Conservation (phyloP, 2,329 filamentous ascomycete species). For the Lachnellula suecica region DNA sequence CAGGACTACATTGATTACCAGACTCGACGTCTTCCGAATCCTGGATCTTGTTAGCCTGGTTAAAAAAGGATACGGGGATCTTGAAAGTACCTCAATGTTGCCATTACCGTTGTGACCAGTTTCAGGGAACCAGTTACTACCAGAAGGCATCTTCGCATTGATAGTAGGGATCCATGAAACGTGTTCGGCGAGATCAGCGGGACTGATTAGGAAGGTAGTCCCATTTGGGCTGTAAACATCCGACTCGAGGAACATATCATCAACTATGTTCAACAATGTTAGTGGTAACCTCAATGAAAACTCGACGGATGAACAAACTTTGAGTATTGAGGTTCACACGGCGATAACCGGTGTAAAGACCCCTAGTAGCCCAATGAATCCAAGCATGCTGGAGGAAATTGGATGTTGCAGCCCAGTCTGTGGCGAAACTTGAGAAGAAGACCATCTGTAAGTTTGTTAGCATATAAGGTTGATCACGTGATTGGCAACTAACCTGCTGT, state of each 20-base stretch:
- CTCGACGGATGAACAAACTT: conserved; percentile 12
- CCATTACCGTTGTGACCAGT: conserved; percentile 57
- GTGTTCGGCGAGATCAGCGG: conserved; percentile 47
- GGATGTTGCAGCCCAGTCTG: conserved; percentile 46
- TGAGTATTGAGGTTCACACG: conserved; percentile 26
- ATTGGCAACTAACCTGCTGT: conserved; percentile 41
- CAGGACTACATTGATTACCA: conserved; percentile 21
- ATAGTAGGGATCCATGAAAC: conserved; percentile 41
- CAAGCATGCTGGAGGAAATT: conserved; percentile 61
- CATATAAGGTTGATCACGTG: background rate
- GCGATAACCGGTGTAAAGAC: conserved; percentile 40
- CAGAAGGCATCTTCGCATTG: conserved; percentile 47
- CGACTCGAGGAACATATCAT: conserved; percentile 59
- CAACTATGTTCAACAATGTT: conserved; percentile 39
- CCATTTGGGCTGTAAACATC: conserved; percentile 49
- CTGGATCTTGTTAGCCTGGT: background rate
- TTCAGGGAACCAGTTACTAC: conserved; percentile 52
- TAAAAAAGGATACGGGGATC: background rate
- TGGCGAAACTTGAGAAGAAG: conserved; percentile 54
- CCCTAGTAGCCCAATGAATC: conserved; percentile 62
- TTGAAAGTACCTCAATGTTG: conserved; percentile 39
- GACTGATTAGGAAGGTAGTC: conserved; percentile 47
- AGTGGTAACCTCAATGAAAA: conserved; percentile 16
- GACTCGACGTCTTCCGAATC: conserved; percentile 24
- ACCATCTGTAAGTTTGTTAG: conserved; percentile 43